phyloP scores from a whole-genome alignment of 1,284 basidiomycete genomes.

The Abortiporus biennis region DNA sequence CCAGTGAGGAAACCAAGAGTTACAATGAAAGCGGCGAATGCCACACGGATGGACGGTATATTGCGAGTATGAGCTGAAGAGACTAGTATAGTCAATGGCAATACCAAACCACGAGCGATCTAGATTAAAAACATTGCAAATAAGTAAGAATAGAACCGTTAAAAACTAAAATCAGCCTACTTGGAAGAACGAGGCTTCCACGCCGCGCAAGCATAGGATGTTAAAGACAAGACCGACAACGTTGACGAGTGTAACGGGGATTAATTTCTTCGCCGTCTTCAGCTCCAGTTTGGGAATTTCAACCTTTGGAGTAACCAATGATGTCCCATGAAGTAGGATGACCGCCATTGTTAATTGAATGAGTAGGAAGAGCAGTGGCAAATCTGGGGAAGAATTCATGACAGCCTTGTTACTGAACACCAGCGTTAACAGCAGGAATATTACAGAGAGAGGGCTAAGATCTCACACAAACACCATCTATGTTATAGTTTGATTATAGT shows the following conservation, averaged over 20 bases:
- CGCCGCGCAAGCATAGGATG: conserved; percentile 66
- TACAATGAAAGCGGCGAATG: conserved; percentile 50
- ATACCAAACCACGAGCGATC: conserved; percentile 74
- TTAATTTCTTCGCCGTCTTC: conserved; percentile 47
- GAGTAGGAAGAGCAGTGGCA: conserved; percentile 66
- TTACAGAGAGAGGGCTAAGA: conserved; percentile 1
- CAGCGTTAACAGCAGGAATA: conserved; percentile 1
- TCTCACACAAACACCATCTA: conserved; percentile 67
- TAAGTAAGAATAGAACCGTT: not conserved
- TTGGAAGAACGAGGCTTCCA: conserved; percentile 77
- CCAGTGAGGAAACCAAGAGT: conserved; percentile 61
- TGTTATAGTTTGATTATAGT: too few species aligned
- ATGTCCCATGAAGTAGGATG: conserved; percentile 48
- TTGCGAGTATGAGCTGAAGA: conserved; percentile 46
- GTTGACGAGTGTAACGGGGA: conserved; percentile 61
- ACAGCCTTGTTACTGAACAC: conserved; percentile 65
- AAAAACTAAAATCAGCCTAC: conserved; percentile 24
- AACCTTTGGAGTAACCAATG: conserved; percentile 40
- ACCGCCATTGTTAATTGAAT: conserved; percentile 67
- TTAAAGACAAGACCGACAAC: conserved; percentile 73
- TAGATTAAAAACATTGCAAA: conserved; percentile 20
- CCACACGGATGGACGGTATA: conserved; percentile 39
- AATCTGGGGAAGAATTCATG: conserved; percentile 55
- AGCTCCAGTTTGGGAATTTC: conserved; percentile 51
- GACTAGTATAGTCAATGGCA: conserved; percentile 69